Conservation (phyloP, 2,329 filamentous ascomycete species). For the Ampelomyces quisqualis region DNA sequence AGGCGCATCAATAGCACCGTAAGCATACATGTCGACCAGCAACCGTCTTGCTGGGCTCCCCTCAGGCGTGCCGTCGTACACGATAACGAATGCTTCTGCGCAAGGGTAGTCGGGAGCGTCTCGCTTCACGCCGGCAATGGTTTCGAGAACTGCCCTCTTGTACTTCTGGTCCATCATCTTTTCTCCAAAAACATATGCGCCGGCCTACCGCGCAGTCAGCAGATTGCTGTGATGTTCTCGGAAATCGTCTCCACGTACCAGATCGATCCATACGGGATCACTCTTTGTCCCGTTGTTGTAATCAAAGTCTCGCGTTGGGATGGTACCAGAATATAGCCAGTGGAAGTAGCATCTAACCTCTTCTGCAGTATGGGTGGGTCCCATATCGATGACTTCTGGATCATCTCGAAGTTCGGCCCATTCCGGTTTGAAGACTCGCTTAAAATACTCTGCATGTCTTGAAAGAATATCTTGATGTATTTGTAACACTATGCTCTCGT, state of each 20-base stretch:
- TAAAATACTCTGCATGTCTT: conserved; percentile 5
- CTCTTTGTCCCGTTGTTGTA: neutral
- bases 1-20: conserved; percentile 1
- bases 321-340: conserved; percentile 7
- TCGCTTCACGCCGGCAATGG: neutral
- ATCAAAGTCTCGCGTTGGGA: conserved; percentile 5
- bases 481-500: neutral
- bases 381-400: conserved; percentile 5
- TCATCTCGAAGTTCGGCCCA: conserved; percentile 2
- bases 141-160: conserved; percentile 1
- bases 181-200: conserved; percentile 6
- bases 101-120: conserved; percentile 2
- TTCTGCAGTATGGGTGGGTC: neutral
- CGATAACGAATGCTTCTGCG: conserved; percentile 2
- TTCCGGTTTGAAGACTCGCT: conserved; percentile 4
- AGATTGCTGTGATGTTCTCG: no score
- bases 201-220: no score
- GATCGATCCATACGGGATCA: conserved; percentile 5
- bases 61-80: conserved; percentile 5
- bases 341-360: conserved; percentile 2
- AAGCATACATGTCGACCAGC: conserved; percentile 6
- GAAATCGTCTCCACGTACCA: no score
- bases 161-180: conserved; percentile 5
- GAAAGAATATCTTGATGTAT: conserved; percentile 6
- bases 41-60: conserved; percentile 1